phyloP scores from a whole-genome alignment of 352 stramenopile species.

The Phytophthora meadii region DNA sequence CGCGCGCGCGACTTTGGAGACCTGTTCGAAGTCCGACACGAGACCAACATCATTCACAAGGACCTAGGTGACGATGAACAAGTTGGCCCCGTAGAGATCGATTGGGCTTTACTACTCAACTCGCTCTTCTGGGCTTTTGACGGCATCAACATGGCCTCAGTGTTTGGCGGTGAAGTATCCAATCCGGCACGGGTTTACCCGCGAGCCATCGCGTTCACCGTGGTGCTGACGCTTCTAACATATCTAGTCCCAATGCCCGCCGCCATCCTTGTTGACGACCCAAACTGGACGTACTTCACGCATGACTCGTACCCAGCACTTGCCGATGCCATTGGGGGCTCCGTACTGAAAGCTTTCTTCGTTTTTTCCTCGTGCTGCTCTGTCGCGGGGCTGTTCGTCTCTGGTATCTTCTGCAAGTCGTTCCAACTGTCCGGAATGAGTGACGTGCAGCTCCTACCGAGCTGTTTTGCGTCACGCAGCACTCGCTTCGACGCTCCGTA shows the following conservation, averaged over 20 bases:
- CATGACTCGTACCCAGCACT: constrained; percentile 90
- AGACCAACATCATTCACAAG: constrained; percentile 29
- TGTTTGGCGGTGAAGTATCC: constrained; percentile 88
- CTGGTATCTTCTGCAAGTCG: constrained; percentile 90
- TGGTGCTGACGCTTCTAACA: constrained; percentile 34
- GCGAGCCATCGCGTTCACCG: constrained; percentile 37
- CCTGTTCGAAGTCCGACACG: constrained; percentile 91
- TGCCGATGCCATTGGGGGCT: constrained; percentile 82
- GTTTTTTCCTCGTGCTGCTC: constrained; percentile 80
- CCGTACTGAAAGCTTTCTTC: constrained; percentile 87
- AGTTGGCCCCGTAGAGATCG: constrained; percentile 45
- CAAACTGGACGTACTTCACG: constrained; percentile 83
- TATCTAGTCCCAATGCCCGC: constrained; percentile 78
- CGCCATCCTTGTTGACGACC: constrained; percentile 71
- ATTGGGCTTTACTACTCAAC: constrained; percentile 90
- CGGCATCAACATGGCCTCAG: constrained; percentile 87
- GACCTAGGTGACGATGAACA: constrained; percentile 58
- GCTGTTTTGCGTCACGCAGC: constrained; percentile 73
- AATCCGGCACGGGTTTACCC: constrained; percentile 80
- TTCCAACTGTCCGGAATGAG: constrained; percentile 85
- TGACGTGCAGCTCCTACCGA: constrained; percentile 83
- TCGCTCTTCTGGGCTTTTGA: constrained; percentile 95
- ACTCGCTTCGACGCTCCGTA: constrained; percentile 47
- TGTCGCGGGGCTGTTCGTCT: constrained; percentile 91
- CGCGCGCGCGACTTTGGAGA: constrained; percentile 69